phyloP scores from a whole-genome alignment of 176 grass and related monocot genomes.

The Oryza longistaminata region DNA sequence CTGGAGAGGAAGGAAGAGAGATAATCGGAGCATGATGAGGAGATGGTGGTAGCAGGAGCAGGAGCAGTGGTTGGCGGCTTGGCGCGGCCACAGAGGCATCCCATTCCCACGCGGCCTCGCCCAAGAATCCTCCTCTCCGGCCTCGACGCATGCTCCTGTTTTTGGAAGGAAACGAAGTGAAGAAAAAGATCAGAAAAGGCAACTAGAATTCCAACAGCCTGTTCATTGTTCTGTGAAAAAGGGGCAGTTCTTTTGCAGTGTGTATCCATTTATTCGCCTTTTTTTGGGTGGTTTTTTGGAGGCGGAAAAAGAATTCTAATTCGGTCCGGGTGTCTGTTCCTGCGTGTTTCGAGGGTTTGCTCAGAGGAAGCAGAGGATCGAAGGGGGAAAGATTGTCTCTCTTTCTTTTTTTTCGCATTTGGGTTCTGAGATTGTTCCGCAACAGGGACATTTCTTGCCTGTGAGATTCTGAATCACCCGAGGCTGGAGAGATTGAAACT shows the following conservation, averaged over 20 bases:
- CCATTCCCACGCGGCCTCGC: neutral
- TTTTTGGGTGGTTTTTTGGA: conserved; percentile 5
- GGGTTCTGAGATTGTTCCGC: conserved; percentile 29
- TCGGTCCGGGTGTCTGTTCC: conserved; percentile 4
- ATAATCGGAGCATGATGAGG: neutral
- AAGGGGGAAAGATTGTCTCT: neutral
- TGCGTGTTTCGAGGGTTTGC: conserved; percentile 8
- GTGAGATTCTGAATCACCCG: conserved; percentile 32
- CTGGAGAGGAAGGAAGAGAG: conserved; percentile 1
- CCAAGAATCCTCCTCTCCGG: conserved; percentile 31
- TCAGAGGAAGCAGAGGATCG: conserved; percentile 32
- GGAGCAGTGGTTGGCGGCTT: conserved; percentile 34
- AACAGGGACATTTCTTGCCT: neutral
- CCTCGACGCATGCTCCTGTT: conserved; percentile 25
- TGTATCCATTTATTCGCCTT: conserved; percentile 28
- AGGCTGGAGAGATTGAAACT: neutral
- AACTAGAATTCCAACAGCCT: neutral
- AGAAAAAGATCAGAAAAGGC: conserved; percentile 25
- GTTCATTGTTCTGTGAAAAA: conserved; percentile 7
- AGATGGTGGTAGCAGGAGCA: conserved; percentile 29
- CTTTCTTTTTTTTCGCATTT: neutral
- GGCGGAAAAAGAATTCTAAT: neutral
- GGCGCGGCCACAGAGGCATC: conserved; percentile 13
- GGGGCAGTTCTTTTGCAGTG: neutral
- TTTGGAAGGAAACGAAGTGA: conserved; percentile 14